Evolutionary conservation across 1,284 basidiomycete species (phyloP).

Genomic region (Nidula niveotomentosa): DNA sequence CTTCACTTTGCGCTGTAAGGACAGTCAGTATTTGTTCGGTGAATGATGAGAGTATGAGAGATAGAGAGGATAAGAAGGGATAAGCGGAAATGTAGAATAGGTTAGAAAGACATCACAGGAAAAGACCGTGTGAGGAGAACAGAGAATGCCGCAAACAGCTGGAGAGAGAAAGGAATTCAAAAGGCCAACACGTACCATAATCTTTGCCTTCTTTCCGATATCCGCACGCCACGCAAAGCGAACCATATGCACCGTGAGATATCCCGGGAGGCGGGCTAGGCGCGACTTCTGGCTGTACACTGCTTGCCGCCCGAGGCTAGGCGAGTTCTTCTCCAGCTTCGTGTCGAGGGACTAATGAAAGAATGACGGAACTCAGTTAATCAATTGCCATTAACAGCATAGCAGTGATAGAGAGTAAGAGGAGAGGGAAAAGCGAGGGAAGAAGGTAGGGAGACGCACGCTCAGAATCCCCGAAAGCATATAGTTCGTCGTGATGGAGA

Average conservation of each 20-base stretch:
- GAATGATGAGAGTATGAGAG: too few relatives aligned
- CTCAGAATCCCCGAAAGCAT: conserved; percentile 87
- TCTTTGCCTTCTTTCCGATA: conserved; percentile 90
- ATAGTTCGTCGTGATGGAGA: conserved; percentile 84
- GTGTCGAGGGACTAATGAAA: conserved; percentile 72
- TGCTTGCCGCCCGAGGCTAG: conserved; percentile 79
- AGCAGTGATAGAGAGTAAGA: too few relatives aligned
- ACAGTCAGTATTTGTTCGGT: too few relatives aligned
- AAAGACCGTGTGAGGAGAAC: too few relatives aligned
- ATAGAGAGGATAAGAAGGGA: too few relatives aligned
- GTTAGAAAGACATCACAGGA: too few relatives aligned
- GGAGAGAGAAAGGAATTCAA: neutral
- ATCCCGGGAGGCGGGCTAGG: conserved; percentile 81
- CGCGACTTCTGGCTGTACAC: conserved; percentile 85
- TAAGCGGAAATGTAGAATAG: too few relatives aligned
- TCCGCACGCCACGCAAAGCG: conserved; percentile 96
- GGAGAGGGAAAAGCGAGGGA: too few relatives aligned
- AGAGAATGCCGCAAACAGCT: neutral
- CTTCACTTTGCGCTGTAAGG: conserved; percentile 83
- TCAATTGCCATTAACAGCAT: too few relatives aligned
- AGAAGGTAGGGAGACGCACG: conserved; percentile 40
- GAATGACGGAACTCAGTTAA: too few relatives aligned
- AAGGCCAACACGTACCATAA: conserved; percentile 58
- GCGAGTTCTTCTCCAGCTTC: conserved; percentile 85
- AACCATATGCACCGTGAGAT: conserved; percentile 91